These are phyloP conservation scores for Penicilliopsis zonata DNA, from an alignment of 495 filamentous ascomycete genomes.

Conservation along the genomic window DNA sequence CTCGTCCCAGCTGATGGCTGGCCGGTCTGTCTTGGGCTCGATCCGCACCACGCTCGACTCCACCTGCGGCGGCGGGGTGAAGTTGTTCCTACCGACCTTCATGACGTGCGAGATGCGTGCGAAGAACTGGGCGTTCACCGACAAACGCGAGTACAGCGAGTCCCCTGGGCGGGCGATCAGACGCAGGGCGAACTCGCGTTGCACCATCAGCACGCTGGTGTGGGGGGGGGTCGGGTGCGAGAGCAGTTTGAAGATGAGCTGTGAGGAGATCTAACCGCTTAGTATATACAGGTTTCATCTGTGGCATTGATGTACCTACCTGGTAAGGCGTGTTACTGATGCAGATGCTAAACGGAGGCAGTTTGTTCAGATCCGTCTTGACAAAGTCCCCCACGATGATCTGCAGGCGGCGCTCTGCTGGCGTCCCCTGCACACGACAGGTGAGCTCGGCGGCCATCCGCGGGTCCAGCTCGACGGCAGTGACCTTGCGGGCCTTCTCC, in stretches of 20 bases:
- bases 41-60: slow-evolving; percentile 8
- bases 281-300: neutral
- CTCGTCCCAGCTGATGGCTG: slow-evolving; percentile 6
- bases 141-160: slow-evolving; percentile 5
- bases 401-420: slow-evolving; percentile 3
- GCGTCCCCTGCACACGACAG: slow-evolving; percentile 6
- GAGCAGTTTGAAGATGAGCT: slow-evolving; percentile 6
- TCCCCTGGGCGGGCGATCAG: slow-evolving; percentile 9
- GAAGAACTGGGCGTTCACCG: slow-evolving; percentile 7
- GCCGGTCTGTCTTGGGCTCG: slow-evolving; percentile 4
- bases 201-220: slow-evolving; percentile 8
- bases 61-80: slow-evolving; percentile 6
- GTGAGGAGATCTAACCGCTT: slow-evolving; percentile 8
- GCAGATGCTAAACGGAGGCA: slow-evolving; percentile 4
- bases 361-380: slow-evolving; percentile 1
- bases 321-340: slow-evolving; percentile 4
- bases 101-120: slow-evolving; percentile 5
- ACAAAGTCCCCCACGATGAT: slow-evolving; percentile 7
- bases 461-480: slow-evolving; percentile 6
- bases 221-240: slow-evolving; percentile 4
- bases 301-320: no score
- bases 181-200: slow-evolving; percentile 25
- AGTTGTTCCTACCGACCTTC: slow-evolving; percentile 8
- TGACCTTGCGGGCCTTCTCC: slow-evolving; percentile 5
- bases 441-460: slow-evolving; percentile 8